phyloP scores from a whole-genome alignment of 148 eudicot species.

The Bassia scoparia region DNA sequence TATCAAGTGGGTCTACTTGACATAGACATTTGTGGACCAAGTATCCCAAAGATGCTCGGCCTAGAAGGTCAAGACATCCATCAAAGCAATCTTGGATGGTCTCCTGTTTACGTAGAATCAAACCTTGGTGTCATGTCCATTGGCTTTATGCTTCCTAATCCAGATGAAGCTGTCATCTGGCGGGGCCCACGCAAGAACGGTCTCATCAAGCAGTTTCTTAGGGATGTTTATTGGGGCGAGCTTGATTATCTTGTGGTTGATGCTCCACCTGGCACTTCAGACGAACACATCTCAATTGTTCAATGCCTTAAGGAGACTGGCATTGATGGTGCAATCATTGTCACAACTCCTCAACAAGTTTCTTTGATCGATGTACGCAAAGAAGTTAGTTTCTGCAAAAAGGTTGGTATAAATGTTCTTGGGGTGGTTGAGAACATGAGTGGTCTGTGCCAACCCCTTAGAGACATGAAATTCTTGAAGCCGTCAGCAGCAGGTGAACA shows the following conservation, averaged over 20 bases:
- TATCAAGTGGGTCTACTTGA: conserved; percentile 82
- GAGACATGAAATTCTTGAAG: conserved; percentile 52
- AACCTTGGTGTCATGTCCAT: conserved; percentile 97
- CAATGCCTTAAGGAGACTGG: conserved; percentile 72
- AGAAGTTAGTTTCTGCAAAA: conserved; percentile 83
- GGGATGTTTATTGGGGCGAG: conserved; percentile 88
- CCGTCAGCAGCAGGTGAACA: conserved; percentile 44
- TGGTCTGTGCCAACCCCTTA: conserved; percentile 55
- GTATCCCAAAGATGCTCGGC: conserved; percentile 95
- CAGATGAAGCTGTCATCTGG: conserved; percentile 93
- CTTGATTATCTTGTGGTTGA: conserved; percentile 85
- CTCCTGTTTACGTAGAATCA: conserved; percentile 86
- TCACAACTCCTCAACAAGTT: conserved; percentile 90
- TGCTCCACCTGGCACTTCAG: conserved; percentile 97
- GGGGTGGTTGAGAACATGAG: conserved; percentile 98
- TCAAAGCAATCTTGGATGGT: conserved; percentile 95
- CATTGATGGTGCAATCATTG: conserved; percentile 84
- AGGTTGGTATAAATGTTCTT: conserved; percentile 67
- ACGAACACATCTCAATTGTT: conserved; percentile 79
- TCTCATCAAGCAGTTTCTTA: conserved; percentile 78
- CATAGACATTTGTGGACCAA: conserved; percentile 88
- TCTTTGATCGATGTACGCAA: conserved; percentile 81
- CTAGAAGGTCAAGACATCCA: conserved; percentile 94
- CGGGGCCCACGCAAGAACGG: conserved; percentile 90
- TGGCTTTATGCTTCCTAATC: conserved; percentile 89